phyloP scores from a whole-genome alignment of 2,329 filamentous ascomycete genomes.

The Aspergillus fumigatiaffinis region DNA sequence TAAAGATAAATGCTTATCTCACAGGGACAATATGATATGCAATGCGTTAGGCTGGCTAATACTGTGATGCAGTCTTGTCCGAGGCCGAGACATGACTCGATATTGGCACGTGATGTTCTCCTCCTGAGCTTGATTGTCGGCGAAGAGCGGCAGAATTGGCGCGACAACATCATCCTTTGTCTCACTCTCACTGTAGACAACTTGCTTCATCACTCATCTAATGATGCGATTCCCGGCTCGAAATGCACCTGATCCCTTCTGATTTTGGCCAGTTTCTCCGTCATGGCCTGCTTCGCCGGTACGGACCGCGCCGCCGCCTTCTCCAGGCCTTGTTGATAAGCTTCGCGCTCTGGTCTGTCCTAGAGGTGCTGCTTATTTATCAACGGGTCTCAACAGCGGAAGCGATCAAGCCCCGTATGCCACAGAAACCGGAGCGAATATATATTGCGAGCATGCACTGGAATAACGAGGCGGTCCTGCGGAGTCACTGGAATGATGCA shows the following conservation, averaged over 20 bases:
- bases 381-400: conserved; percentile 13
- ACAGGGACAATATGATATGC: too few relatives aligned
- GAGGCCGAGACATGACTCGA: too few relatives aligned
- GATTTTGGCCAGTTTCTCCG: background rate
- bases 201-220: background rate
- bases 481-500: conserved; percentile 59
- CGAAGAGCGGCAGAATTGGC: too few relatives aligned
- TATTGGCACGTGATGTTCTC: too few relatives aligned
- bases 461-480: conserved; percentile 60
- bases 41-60: too few relatives aligned
- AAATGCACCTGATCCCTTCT: background rate
- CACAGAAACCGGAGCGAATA: conserved; percentile 37
- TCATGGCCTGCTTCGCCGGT: conserved; percentile 6
- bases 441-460: conserved; percentile 69
- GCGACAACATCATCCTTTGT: too few relatives aligned
- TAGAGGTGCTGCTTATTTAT: conserved; percentile 17
- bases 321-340: conserved; percentile 13
- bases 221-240: background rate
- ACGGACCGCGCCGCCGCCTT: conserved; percentile 14
- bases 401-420: conserved; percentile 4
- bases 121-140: too few relatives aligned
- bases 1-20: too few relatives aligned
- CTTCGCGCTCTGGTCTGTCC: conserved; percentile 17
- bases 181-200: background rate
- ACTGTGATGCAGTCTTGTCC: too few relatives aligned